phyloP scores from a whole-genome alignment of 2,329 filamentous ascomycete species.

The Curvularia eragrostidis region DNA sequence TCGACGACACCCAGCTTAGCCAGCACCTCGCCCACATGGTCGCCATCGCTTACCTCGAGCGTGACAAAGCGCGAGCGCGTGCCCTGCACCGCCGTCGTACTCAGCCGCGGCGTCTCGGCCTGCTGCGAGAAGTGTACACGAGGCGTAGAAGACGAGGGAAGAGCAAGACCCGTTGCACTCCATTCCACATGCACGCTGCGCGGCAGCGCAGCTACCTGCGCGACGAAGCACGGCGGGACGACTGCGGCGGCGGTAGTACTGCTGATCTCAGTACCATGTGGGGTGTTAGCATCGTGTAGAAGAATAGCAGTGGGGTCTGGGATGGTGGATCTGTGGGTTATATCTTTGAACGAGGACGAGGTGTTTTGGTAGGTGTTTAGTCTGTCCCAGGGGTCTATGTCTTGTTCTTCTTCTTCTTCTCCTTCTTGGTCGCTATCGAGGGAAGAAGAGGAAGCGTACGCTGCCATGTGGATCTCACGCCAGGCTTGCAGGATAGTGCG shows the following conservation, averaged over 20 bases:
- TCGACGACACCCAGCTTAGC: constrained; percentile 15
- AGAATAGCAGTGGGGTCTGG: constrained; percentile 28
- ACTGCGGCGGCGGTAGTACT: background rate
- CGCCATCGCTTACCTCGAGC: constrained; percentile 18
- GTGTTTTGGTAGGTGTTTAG: constrained; percentile 65
- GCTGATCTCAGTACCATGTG: too few relatives aligned
- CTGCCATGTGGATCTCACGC: constrained; percentile 40
- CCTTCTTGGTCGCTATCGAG: constrained; percentile 48
- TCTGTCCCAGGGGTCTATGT: constrained; percentile 71
- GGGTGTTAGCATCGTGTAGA: too few relatives aligned
- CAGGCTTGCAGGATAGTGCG: constrained; percentile 54
- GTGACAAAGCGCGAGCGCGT: constrained; percentile 21
- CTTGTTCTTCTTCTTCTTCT: constrained; percentile 46
- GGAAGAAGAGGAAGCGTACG: too few relatives aligned
- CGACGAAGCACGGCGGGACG: constrained; percentile 72
- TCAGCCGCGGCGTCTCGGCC: background rate
- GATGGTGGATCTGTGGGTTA: constrained; percentile 52
- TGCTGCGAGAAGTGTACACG: background rate
- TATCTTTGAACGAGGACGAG: constrained; percentile 26
- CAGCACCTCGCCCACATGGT: constrained; percentile 9
- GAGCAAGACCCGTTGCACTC: constrained; percentile 70
- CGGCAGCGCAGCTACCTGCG: constrained; percentile 79
- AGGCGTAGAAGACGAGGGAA: background rate
- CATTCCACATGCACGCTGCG: constrained; percentile 80
- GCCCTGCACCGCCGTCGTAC: background rate